phyloP scores from a whole-genome alignment of 2,329 filamentous ascomycete genomes.

The Calonectria pseudoreteaudii region DNA sequence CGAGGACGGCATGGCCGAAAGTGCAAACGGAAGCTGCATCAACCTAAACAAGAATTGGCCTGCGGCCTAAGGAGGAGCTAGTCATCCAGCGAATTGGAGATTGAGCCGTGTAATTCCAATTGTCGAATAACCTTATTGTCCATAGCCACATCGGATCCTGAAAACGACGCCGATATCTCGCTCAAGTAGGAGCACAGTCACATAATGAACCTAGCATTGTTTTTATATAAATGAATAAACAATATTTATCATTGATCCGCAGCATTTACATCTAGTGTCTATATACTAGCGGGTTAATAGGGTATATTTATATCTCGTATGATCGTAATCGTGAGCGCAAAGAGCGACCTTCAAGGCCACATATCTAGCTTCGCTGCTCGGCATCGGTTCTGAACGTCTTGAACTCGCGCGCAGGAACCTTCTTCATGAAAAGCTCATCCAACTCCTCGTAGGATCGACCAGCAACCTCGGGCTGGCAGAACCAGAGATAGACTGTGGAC shows the following conservation, averaged over 20 bases:
- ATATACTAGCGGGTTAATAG: not conserved
- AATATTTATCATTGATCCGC: conserved; percentile 17
- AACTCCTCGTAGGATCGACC: conserved; percentile 41
- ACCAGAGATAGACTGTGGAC: conserved; percentile 48
- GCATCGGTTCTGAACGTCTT: conserved; percentile 35
- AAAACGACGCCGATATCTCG: not conserved
- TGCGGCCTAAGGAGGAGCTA: conserved; percentile 33
- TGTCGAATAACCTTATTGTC: not conserved
- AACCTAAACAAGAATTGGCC: conserved; percentile 53
- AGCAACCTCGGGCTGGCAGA: conserved; percentile 51
- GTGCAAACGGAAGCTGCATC: conserved; percentile 50
- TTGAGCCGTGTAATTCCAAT: not conserved
- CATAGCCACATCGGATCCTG: not conserved
- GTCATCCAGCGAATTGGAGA: not conserved
- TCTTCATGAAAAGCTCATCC: conserved; percentile 43
- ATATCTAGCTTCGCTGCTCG: conserved; percentile 19
- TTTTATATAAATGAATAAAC: conserved; percentile 4
- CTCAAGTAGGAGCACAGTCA: not conserved
- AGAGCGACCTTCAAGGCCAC: conserved; percentile 1
- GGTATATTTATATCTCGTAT: not conserved
- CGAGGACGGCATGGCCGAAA: conserved; percentile 44
- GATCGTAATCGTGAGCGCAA: conserved; percentile 8
- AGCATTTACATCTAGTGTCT: not conserved
- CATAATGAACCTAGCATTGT: not conserved
- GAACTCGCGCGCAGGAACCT: conserved; percentile 40